Base-by-base conservation (phyloP, 805 yeast genomes). In the Babjeviella inositovora region DNA sequence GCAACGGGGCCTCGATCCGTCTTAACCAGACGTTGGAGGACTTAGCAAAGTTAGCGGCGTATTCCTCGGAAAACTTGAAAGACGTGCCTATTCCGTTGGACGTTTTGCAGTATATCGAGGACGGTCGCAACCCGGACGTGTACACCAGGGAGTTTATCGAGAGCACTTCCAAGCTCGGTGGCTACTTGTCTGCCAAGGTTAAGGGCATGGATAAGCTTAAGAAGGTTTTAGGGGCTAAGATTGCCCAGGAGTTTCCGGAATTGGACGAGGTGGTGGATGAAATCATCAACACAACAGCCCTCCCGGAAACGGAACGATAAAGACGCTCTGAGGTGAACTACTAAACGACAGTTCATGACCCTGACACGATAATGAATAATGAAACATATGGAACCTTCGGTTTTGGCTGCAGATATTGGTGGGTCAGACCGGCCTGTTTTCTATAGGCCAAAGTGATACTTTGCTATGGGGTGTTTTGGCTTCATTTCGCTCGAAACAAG, bases 131-230 rank as follows among this genome's bases (percentile, higher is more conserved):
- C 41, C 97, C 98, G 0, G 97, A 90, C 41, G 84, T 90, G 18
- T 90, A 90, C 47, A 84, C 97, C 1, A 64, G 98, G 43, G 98
- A 90, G 50, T 90, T 90, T 49, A 81, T 87, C 9, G 98, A 90
- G 43, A 80, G 87, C 17, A 76, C 90, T n/a, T 72, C 84, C 18
- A 73, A 81, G 35, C 71, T 84, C 21, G 90, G 90, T 40, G 95
- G 92, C 38, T 70, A 74, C 33, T 57, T 90, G 25, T 66, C 82
- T 38, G 97, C 95, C 4, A 81, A 81, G 44, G 69, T 80, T 64
- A 38, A 52, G 20, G 94, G 84, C 1, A 59, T 77, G 50, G 50
- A 41, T 23, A 59, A 64, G 26, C 60, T 85, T 32, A 54, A 79
- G 35, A 69, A 71, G 29, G 58, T 64, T 0, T 47, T 90, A 30